Evolutionary conservation across 306 rosid species (phyloP).

Genomic region (Cotoneaster glaucophyllus): DNA sequence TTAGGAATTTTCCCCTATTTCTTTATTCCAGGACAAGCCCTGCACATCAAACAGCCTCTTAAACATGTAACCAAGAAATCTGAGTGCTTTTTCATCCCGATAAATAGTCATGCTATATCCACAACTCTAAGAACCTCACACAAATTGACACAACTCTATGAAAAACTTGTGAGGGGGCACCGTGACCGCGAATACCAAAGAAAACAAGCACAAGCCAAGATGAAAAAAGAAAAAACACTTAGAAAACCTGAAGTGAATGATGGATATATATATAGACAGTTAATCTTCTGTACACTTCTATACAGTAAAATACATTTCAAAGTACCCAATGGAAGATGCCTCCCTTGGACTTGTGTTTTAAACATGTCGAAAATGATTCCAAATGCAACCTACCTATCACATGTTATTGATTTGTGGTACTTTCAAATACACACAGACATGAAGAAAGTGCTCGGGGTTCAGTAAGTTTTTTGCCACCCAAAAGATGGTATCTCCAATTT

Average conservation of each 20-base stretch:
- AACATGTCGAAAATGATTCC: background rate
- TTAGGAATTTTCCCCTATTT: too few relatives aligned
- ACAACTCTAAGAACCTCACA: too few relatives aligned
- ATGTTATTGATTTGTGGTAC: slow-evolving; percentile 31
- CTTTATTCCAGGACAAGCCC: too few relatives aligned
- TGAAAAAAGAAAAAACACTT: too few relatives aligned
- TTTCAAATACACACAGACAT: slow-evolving; percentile 65
- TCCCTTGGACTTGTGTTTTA: background rate
- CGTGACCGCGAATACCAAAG: too few relatives aligned
- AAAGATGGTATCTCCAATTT: slow-evolving; percentile 67
- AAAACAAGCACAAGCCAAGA: background rate
- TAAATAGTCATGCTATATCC: too few relatives aligned
- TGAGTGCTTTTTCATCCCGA: too few relatives aligned
- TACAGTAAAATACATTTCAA: background rate
- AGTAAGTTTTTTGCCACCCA: slow-evolving; percentile 79
- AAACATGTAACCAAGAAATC: too few relatives aligned
- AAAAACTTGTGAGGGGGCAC: too few relatives aligned
- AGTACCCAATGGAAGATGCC: background rate
- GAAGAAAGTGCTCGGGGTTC: slow-evolving; percentile 88
- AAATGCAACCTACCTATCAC: slow-evolving; percentile 2
- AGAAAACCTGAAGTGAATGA: background rate
- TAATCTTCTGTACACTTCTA: background rate
- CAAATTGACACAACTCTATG: too few relatives aligned
- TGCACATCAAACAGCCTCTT: too few relatives aligned
- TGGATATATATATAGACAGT: background rate